Conservation (phyloP, 495 filamentous ascomycete genomes). For the Aspergillus hancockii region DNA sequence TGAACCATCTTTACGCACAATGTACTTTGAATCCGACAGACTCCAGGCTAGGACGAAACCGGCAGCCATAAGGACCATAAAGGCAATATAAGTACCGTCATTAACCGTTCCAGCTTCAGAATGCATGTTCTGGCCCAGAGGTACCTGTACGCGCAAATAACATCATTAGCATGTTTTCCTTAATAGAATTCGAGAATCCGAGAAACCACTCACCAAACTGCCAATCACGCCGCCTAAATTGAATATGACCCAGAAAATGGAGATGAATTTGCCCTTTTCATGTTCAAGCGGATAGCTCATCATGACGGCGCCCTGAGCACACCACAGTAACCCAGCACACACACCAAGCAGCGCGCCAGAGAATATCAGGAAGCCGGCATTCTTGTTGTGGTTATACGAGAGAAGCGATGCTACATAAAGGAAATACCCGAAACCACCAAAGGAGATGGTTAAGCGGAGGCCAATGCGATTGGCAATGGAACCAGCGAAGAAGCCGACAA, state of each 20-base stretch:
- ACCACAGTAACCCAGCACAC: slow-evolving; percentile 88
- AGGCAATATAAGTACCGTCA: slow-evolving; percentile 87
- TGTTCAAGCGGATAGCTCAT: slow-evolving; percentile 86
- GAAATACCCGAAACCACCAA: slow-evolving; percentile 86
- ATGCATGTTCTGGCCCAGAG: slow-evolving; percentile 79
- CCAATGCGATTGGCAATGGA: slow-evolving; percentile 77
- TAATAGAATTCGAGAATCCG: background rate
- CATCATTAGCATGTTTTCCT: background rate
- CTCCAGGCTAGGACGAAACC: slow-evolving; percentile 72
- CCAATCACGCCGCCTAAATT: slow-evolving; percentile 92
- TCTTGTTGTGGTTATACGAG: slow-evolving; percentile 77
- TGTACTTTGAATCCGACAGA: slow-evolving; percentile 73
- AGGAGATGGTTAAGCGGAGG: slow-evolving; percentile 66
- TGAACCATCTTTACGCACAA: slow-evolving; percentile 82
- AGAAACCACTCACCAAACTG: slow-evolving; percentile 57
- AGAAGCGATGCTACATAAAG: slow-evolving; percentile 80
- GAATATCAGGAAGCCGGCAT: slow-evolving; percentile 58
- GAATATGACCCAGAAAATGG: slow-evolving; percentile 94
- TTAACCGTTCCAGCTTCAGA: slow-evolving; percentile 59
- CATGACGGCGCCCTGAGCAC: slow-evolving; percentile 93
- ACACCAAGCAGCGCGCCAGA: slow-evolving; percentile 62
- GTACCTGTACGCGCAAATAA: slow-evolving; percentile 50
- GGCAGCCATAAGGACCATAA: slow-evolving; percentile 80
- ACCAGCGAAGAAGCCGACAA: slow-evolving; percentile 86
- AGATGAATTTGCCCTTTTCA: slow-evolving; percentile 85